A percentile compares a stretch with the other conserved stretches of the same genome.
Evolutionary conservation across 345 rosid species (phyloP).

Genomic region (Viola odorata): DNA sequence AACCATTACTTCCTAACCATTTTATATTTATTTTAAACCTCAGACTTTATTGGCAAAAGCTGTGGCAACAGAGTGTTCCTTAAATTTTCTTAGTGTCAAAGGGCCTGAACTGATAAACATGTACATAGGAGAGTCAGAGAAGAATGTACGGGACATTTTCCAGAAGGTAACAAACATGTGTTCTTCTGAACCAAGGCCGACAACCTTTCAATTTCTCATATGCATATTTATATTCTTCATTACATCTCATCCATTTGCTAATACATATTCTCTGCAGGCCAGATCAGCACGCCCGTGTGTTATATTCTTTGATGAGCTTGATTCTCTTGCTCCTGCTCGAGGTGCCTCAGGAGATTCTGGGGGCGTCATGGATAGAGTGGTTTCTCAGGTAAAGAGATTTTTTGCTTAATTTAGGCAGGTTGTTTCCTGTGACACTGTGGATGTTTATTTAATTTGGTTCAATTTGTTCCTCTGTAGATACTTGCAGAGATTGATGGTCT

Average conservation of each 20-base stretch:
- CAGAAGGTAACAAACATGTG: slow-evolving; percentile 52
- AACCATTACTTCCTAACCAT: slow-evolving; percentile 1
- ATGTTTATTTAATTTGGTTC: slow-evolving; percentile 9
- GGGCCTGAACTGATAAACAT: slow-evolving; percentile 98
- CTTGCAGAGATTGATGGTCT: slow-evolving; percentile 99
- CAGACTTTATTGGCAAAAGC: slow-evolving; percentile 97
- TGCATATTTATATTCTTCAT: neutral
- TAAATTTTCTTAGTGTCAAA: slow-evolving; percentile 91
- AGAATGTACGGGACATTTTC: slow-evolving; percentile 90
- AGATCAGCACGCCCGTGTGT: slow-evolving; percentile 96
- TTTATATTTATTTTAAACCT: slow-evolving; percentile 20
- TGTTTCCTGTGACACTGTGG: neutral
- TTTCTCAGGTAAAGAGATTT: slow-evolving; percentile 65
- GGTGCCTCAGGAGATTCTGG: slow-evolving; percentile 99
- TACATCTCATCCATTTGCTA: neutral
- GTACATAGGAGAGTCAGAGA: slow-evolving; percentile 99
- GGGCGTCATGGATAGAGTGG: slow-evolving; percentile 98
- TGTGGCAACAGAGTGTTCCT: slow-evolving; percentile 96
- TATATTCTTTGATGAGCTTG: slow-evolving; percentile 94
- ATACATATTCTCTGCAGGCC: slow-evolving; percentile 49
- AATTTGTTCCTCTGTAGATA: slow-evolving; percentile 43
- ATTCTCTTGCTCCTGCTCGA: slow-evolving; percentile 98
- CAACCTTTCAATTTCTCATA: neutral
- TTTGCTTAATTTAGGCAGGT: slow-evolving; percentile 2
- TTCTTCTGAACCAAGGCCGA: slow-evolving; percentile 7